Evolutionary conservation across 2,329 filamentous ascomycete genomes (phyloP).

Genomic region (Dryadomyces sulphureus): DNA sequence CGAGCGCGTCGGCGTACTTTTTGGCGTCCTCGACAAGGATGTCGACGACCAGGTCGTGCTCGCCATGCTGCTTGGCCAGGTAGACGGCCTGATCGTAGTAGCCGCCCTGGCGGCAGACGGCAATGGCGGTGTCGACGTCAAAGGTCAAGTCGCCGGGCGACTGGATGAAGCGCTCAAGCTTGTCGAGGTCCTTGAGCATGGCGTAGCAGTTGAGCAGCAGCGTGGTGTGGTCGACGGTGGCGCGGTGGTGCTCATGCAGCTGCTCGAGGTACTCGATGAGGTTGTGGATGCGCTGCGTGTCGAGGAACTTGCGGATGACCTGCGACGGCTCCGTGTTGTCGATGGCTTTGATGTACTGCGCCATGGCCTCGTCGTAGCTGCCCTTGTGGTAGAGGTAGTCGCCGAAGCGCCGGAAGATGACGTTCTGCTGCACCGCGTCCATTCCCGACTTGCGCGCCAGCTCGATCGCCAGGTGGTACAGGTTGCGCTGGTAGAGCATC

Average conservation of each 20-base stretch:
- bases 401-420: slow-evolving; percentile 86
- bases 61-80: slow-evolving; percentile 82
- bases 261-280: slow-evolving; percentile 95
- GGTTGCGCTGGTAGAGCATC: slow-evolving; percentile 83
- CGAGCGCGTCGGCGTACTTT: slow-evolving; percentile 72
- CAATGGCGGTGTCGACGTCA: slow-evolving; percentile 90
- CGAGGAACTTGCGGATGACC: slow-evolving; percentile 88
- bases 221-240: slow-evolving; percentile 90
- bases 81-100: slow-evolving; percentile 97
- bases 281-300: slow-evolving; percentile 95
- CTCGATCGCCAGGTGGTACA: slow-evolving; percentile 84
- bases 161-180: slow-evolving; percentile 93
- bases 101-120: slow-evolving; percentile 92
- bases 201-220: slow-evolving; percentile 93
- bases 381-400: slow-evolving; percentile 91
- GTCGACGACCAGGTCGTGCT: slow-evolving; percentile 86
- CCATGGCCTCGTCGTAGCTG: slow-evolving; percentile 97
- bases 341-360: slow-evolving; percentile 91
- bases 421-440: slow-evolving; percentile 66
- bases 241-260: slow-evolving; percentile 82
- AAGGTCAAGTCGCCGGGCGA: slow-evolving; percentile 90
- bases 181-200: slow-evolving; percentile 92
- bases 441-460: slow-evolving; percentile 80
- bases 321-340: slow-evolving; percentile 93
- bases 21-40: slow-evolving; percentile 94